Conservation (phyloP, 139 green algal genomes). For the Tetradesmus lagerheimii region DNA sequence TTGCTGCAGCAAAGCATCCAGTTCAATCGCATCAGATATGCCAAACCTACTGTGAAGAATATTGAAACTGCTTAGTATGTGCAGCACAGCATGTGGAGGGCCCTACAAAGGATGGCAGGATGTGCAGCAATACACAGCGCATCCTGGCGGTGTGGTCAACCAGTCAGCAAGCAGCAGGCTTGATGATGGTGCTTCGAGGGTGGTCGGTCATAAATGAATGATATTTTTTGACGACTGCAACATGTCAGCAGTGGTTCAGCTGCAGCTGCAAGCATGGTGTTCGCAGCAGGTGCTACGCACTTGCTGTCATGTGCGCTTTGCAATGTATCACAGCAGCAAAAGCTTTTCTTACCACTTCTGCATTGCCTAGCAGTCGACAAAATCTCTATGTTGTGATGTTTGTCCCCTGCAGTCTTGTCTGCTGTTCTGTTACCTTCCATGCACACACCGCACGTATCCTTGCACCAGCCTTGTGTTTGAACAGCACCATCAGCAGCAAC, state of each 20-base stretch:
- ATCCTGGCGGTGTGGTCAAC: not conserved
- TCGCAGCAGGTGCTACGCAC: not conserved
- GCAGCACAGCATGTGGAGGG: not conserved
- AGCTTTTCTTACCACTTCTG: not conserved
- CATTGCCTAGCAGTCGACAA: not conserved
- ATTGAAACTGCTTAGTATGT: not conserved
- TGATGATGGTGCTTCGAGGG: not conserved
- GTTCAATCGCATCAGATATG: too few species aligned
- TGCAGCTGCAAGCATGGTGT: not conserved
- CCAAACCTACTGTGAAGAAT: too few species aligned
- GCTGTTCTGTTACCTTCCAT: not conserved
- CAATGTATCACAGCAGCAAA: not conserved
- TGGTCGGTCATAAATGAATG: too few species aligned
- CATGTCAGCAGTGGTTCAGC: not conserved
- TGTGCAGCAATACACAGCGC: not conserved
- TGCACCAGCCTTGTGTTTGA: not conserved
- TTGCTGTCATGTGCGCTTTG: not conserved
- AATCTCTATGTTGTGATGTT: not conserved
- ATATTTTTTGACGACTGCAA: too few species aligned
- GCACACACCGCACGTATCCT: not conserved
- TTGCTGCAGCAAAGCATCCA: too few species aligned
- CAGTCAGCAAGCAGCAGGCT: not conserved
- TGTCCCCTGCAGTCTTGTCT: not conserved
- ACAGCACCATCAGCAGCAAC: not conserved
- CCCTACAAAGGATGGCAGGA: not conserved